Percentiles rank a stretch among this genome's conserved stretches.
Conservation (phyloP, 2,329 filamentous ascomycete genomes). For the Triangularia setosa region DNA sequence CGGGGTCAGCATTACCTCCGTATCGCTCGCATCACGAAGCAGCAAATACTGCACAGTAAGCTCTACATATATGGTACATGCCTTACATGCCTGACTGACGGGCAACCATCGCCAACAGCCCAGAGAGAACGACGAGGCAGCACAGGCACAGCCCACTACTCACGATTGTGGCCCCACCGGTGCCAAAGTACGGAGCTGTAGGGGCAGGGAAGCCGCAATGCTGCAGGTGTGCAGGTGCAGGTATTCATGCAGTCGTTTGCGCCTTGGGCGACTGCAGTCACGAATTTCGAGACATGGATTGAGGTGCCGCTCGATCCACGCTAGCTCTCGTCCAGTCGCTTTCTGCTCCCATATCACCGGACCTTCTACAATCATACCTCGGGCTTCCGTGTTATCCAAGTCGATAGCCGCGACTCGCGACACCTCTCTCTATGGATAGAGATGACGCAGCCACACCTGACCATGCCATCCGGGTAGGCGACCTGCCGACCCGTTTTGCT, state of each 20-base stretch:
- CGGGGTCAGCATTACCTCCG: neutral
- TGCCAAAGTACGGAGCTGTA: neutral
- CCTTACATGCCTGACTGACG: neutral
- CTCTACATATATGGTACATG: neutral
- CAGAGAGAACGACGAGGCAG: neutral
- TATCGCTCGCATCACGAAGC: neutral
- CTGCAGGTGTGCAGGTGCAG: neutral
- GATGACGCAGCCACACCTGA: constrained; percentile 9
- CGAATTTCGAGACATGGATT: constrained; percentile 3
- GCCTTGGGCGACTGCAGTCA: neutral
- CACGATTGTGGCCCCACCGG: neutral
- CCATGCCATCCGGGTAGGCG: constrained; percentile 12
- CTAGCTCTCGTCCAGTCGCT: neutral
- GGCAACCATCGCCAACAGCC: neutral
- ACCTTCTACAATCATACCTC: neutral
- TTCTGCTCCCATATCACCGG: neutral
- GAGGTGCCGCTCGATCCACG: constrained; percentile 8
- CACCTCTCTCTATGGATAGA: too few species aligned
- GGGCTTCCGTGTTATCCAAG: neutral
- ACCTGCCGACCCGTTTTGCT: constrained; percentile 22
- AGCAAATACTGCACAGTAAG: neutral
- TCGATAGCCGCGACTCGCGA: constrained; percentile 18
- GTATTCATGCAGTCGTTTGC: constrained; percentile 1
- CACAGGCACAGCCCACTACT: neutral
- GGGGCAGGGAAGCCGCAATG: neutral